phyloP scores from a whole-genome alignment of 2,329 filamentous ascomycete genomes.

The Monascus ruber region DNA sequence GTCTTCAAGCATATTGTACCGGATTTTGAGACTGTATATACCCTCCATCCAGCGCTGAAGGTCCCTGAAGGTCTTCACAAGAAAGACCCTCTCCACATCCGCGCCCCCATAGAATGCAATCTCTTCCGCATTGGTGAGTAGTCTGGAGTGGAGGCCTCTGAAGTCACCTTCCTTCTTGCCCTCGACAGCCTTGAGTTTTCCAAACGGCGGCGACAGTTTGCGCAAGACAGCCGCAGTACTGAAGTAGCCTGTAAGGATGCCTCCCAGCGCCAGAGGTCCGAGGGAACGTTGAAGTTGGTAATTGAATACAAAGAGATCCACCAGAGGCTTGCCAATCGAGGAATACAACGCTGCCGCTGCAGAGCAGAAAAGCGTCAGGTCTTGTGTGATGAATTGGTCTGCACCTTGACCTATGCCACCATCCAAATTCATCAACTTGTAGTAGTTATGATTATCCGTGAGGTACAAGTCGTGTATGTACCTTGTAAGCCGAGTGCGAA shows the following conservation, averaged over 20 bases:
- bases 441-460: conserved; percentile 90
- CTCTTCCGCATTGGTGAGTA: conserved; percentile 96
- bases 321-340: conserved; percentile 89
- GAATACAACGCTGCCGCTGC: conserved; percentile 89
- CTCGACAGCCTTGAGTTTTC: conserved; percentile 92
- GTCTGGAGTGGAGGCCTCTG: conserved; percentile 72
- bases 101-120: conserved; percentile 95
- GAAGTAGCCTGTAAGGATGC: conserved; percentile 85
- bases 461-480: conserved; percentile 97
- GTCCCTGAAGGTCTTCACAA: conserved; percentile 85
- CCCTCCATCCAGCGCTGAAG: conserved; percentile 96
- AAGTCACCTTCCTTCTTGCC: conserved; percentile 94
- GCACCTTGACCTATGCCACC: conserved; percentile 84
- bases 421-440: conserved; percentile 86
- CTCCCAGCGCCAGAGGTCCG: conserved; percentile 75
- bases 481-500: conserved; percentile 83
- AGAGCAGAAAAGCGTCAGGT: conserved; percentile 88
- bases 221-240: conserved; percentile 82
- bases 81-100: conserved; percentile 84
- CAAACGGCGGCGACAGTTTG: conserved; percentile 84
- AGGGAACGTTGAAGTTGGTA: conserved; percentile 91
- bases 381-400: conserved; percentile 96
- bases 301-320: conserved; percentile 97
- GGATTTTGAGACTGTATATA: conserved; percentile 94
- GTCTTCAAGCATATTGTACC: conserved; percentile 97